These are phyloP conservation scores for Pleurotus pulmonarius DNA, from an alignment of 768 basidiomycete genomes.

Conservation along the genomic window DNA sequence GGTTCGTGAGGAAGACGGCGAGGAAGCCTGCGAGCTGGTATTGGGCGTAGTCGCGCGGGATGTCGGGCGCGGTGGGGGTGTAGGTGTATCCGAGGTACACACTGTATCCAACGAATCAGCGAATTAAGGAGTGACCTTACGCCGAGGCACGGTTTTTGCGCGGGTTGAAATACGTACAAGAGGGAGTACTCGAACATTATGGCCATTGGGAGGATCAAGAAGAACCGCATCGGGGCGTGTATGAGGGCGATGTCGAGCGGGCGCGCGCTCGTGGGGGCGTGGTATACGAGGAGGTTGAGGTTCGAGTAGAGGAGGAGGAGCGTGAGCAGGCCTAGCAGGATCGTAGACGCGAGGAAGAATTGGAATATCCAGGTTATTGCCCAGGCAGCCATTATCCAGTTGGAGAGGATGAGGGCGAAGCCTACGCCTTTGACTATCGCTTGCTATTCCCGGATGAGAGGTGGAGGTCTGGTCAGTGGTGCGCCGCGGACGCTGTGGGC, in stretches of 20 bases:
- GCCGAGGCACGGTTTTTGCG: too few relatives aligned
- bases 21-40: conserved; percentile 75
- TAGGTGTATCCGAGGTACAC: conserved; percentile 68
- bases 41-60: conserved; percentile 49
- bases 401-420: conserved; percentile 67
- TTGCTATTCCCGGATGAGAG: conserved; percentile 29
- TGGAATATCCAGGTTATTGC: conserved; percentile 74
- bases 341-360: conserved; percentile 72
- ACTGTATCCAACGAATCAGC: conserved; percentile 28
- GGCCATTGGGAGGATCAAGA: conserved; percentile 48
- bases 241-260: conserved; percentile 82
- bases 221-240: conserved; percentile 82
- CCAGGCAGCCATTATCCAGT: conserved; percentile 80
- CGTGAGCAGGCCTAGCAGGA: conserved; percentile 68
- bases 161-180: conserved; percentile 38
- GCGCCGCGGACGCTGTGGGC: too few relatives aligned
- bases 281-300: conserved; percentile 71
- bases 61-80: conserved; percentile 36
- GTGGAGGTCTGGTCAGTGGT: too few relatives aligned
- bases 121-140: too few relatives aligned
- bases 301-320: conserved; percentile 78
- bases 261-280: conserved; percentile 49
- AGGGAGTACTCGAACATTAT: conserved; percentile 58
- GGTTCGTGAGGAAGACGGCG: conserved; percentile 62
- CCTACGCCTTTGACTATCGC: conserved; percentile 81